These are phyloP conservation scores for Amanita thiersii DNA, from an alignment of 768 basidiomycete species.

Conservation along the genomic window DNA sequence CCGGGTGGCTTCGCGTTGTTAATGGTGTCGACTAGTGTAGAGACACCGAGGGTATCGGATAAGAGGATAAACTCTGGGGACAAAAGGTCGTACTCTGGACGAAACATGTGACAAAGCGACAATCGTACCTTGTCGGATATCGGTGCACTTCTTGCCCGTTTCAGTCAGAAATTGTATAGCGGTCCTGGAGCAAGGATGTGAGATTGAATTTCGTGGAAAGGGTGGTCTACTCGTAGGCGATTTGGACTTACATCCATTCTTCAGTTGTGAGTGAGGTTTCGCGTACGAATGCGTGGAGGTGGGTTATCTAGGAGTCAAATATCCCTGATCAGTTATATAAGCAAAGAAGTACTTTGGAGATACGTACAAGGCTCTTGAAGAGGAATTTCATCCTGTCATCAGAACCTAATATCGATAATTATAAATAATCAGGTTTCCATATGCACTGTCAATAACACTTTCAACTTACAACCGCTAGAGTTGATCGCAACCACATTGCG, in stretches of 20 bases:
- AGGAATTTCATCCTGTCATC: conserved; percentile 36
- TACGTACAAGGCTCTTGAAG: conserved; percentile 32
- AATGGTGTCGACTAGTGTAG: conserved; percentile 64
- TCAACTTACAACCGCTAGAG: conserved; percentile 27
- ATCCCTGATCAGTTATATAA: not conserved
- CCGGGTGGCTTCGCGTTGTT: conserved; percentile 58
- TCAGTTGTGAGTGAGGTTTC: conserved; percentile 75
- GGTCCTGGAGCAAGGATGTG: conserved; percentile 25
- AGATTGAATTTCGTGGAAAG: no score
- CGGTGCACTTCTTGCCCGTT: conserved; percentile 65
- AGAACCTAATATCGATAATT: conserved; percentile 18
- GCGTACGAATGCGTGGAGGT: conserved; percentile 66
- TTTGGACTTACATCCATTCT: conserved; percentile 77
- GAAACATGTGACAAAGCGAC: not conserved
- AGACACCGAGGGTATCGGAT: conserved; percentile 77
- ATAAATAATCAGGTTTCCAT: not conserved
- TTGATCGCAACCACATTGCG: conserved; percentile 31
- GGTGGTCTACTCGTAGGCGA: no score
- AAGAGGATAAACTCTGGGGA: conserved; percentile 73
- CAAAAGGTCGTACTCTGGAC: not conserved
- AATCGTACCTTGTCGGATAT: conserved; percentile 47
- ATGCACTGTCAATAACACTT: not conserved
- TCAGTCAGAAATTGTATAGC: conserved; percentile 73
- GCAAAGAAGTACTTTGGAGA: not conserved
- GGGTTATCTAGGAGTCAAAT: conserved; percentile 34